Conservation (phyloP, 129 eudicot species). For the Smallanthus sonchifolius region DNA sequence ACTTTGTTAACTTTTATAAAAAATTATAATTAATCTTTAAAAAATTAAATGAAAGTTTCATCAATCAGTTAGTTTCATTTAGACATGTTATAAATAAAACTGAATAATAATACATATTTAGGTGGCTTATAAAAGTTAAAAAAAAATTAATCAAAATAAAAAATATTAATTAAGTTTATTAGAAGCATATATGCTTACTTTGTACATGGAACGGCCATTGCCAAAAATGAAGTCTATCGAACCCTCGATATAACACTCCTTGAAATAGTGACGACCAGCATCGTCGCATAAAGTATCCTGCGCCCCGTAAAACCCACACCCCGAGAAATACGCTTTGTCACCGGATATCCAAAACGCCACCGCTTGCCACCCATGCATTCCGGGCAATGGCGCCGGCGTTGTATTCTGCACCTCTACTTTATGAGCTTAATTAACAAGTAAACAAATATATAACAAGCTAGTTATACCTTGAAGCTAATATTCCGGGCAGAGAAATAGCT, state of each 20-base stretch:
- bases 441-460: background rate
- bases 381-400: constrained; percentile 92
- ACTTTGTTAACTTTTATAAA: no score
- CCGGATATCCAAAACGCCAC: constrained; percentile 90
- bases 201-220: constrained; percentile 97
- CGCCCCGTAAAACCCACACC: constrained; percentile 89
- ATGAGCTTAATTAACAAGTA: no score
- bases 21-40: no score
- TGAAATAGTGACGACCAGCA: constrained; percentile 92
- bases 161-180: no score
- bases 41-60: no score
- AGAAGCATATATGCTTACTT: constrained; percentile 32
- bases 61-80: no score
- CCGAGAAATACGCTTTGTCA: constrained; percentile 80
- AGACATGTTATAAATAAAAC: no score
- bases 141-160: no score
- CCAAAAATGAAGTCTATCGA: constrained; percentile 97
- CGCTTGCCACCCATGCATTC: constrained; percentile 95
- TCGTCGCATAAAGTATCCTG: constrained; percentile 98
- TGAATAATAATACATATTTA: no score
- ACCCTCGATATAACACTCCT: constrained; percentile 94
- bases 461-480: constrained; percentile 83
- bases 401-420: constrained; percentile 51
- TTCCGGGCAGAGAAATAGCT: constrained; percentile 81
- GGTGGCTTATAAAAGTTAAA: no score